Evolutionary conservation across 116 monocot genomes (phyloP).

Genomic region (Cymodocea nodosa): DNA sequence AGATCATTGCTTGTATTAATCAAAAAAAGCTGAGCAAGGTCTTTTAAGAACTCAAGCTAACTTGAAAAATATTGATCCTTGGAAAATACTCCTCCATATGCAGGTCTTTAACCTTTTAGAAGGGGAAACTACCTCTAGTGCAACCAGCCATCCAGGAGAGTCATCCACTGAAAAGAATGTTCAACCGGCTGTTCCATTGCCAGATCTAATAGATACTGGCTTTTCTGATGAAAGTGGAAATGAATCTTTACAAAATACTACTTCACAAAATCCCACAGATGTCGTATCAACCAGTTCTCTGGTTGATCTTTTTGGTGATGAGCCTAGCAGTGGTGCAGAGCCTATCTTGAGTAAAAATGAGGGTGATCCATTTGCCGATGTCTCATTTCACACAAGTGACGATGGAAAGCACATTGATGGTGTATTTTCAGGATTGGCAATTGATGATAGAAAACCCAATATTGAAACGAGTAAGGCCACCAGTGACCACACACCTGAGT

Average conservation of each 20-base stretch:
- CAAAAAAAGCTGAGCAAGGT: background rate
- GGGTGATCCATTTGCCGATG: constrained; percentile 75
- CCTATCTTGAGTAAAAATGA: constrained; percentile 18
- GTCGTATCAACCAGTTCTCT: constrained; percentile 24
- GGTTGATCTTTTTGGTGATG: constrained; percentile 56
- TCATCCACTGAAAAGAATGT: constrained; percentile 23
- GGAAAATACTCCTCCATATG: background rate
- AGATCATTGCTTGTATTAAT: background rate
- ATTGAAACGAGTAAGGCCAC: constrained; percentile 4
- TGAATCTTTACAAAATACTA: constrained; percentile 22
- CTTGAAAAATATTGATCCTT: too few relatives aligned
- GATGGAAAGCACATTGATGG: constrained; percentile 30
- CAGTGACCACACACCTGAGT: constrained; percentile 17
- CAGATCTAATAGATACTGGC: constrained; percentile 87
- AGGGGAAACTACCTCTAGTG: constrained; percentile 34
- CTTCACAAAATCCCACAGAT: constrained; percentile 15
- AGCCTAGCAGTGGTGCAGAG: constrained; percentile 16
- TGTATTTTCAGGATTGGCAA: constrained; percentile 70
- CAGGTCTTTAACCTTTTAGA: constrained; percentile 65
- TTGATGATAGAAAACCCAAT: constrained; percentile 36
- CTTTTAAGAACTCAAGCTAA: background rate
- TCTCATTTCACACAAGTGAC: constrained; percentile 67
- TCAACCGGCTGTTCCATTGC: constrained; percentile 40
- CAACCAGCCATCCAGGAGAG: constrained; percentile 17
- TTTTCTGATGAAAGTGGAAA: constrained; percentile 28